These are phyloP conservation scores for Cryptosporidium sp. DNA, from an alignment of 169 alveolate genomes.

Conservation along the genomic window DNA sequence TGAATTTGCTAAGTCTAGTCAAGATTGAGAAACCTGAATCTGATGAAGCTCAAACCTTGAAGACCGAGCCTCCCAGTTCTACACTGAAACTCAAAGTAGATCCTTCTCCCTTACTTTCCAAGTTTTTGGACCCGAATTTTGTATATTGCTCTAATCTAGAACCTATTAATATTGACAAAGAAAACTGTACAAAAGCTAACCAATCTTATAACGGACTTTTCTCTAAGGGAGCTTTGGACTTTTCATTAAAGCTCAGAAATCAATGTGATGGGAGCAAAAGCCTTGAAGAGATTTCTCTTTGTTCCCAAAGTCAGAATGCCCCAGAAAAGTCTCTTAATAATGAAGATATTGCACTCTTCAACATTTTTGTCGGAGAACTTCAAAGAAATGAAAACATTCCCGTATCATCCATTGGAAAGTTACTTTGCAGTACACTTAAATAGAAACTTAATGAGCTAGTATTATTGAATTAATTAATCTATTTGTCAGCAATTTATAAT, in stretches of 20 bases:
- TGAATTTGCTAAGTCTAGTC: slow-evolving; percentile 45
- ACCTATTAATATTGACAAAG: neutral
- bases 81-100: slow-evolving; percentile 17
- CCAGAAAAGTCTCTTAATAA: neutral
- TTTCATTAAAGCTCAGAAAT: slow-evolving; percentile 5
- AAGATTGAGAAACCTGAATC: neutral
- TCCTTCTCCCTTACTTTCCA: slow-evolving; percentile 50
- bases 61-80: neutral
- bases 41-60: neutral
- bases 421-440: slow-evolving; percentile 58
- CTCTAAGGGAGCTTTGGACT: slow-evolving; percentile 13
- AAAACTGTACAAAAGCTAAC: neutral
- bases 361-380: slow-evolving; percentile 65
- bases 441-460: neutral
- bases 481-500: neutral
- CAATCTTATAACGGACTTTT: neutral
- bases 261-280: slow-evolving; percentile 57
- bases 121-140: slow-evolving; percentile 52
- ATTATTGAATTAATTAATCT: neutral
- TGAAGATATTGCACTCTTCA: slow-evolving; percentile 67
- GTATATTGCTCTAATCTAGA: slow-evolving; percentile 7
- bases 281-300: slow-evolving; percentile 15
- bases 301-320: neutral
- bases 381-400: slow-evolving; percentile 68
- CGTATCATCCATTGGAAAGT: slow-evolving; percentile 56